Evolutionary conservation across 2,329 filamentous ascomycete genomes (phyloP), one percentile per base, ranked within the genome.

Genomic region (Bipolaris bicolor): DNA sequence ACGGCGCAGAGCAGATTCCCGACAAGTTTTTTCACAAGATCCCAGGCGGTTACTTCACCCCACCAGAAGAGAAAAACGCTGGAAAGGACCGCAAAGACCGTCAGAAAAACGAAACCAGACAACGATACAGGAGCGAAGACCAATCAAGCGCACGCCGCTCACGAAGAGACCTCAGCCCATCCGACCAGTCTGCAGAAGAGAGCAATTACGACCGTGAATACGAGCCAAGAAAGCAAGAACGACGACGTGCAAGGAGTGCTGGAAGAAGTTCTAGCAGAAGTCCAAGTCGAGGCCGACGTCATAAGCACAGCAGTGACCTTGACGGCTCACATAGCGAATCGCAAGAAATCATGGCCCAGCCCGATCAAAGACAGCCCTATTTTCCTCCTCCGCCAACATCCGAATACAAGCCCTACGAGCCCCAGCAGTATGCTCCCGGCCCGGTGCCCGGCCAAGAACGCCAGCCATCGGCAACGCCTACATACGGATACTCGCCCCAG

Each of bases 1-100:
- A 73, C 66, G 75, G 74, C 56, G 75, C 72, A 41, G 73, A 76
- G 55, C 71, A 70, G 61, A 74, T 77, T 54, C 75, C 75, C 34
- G 75, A 77, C 69, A 72, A 63, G 49, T 62, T 75, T 55, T 77
- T 76, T 49, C 72, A 77, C 39, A 68, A 69, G 22, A 69, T 77
- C 18, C 75, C 75, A 44, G 75, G 74, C 40, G 73, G 73, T 55
- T 77, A 68, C 61, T 77, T 76, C 60, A 75, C 64, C 6, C 67
- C 73, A 3, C 54, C 59, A 50, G 70, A 76, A 18, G 65, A 68
- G 29, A 75, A 70, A 45, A 61, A 65, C 16, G 59, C 50, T 31
- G 68, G 70, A 52, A 63, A 62, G 11, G 55, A 55, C 44, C 61
- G 63, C 36, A 70, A 64, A 34, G 58, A 53, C 16, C 57, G 57